phyloP scores from a whole-genome alignment of 2,329 filamentous ascomycete genomes.

The Stachybotrys chlorohalonatus region DNA sequence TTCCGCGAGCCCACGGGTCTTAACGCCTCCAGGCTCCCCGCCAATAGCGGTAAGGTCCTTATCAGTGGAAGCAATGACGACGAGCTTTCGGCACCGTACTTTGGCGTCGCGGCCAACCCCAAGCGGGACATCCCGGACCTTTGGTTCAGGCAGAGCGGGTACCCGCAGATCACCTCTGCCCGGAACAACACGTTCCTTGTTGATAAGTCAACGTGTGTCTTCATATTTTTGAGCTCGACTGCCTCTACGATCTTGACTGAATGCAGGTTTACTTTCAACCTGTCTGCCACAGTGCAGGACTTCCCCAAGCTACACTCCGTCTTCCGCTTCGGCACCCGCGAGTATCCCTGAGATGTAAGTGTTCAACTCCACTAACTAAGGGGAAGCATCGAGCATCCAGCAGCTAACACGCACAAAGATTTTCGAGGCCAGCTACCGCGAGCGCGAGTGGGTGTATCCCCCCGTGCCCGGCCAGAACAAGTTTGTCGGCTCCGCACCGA shows the following conservation, averaged over 20 bases:
- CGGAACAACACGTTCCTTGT: neutral
- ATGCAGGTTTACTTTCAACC: conserved; percentile 55
- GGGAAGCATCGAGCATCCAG: too few relatives aligned
- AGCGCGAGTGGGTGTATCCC: conserved; percentile 17
- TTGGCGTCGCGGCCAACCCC: conserved; percentile 8
- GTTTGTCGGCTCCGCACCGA: conserved; percentile 14
- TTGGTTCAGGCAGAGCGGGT: neutral
- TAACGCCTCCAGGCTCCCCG: conserved; percentile 13
- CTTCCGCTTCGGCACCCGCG: conserved; percentile 7
- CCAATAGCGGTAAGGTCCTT: conserved; percentile 25
- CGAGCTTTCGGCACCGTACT: conserved; percentile 19
- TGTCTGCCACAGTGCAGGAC: conserved; percentile 26
- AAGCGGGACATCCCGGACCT: neutral
- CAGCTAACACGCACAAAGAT: conserved; percentile 3
- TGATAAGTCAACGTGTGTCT: neutral
- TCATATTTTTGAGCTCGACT: neutral
- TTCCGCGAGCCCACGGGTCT: neutral
- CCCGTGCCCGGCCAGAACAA: conserved; percentile 13
- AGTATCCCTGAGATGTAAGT: conserved; percentile 8
- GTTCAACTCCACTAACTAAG: neutral
- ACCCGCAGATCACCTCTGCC: neutral
- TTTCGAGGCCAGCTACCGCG: conserved; percentile 14
- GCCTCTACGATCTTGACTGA: conserved; percentile 11
- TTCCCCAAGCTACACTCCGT: conserved; percentile 7
- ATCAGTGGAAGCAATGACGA: conserved; percentile 20